Percentiles rank a stretch among this genome's conserved stretches.
These are phyloP conservation scores for Talaromyces sp. DNA, from an alignment of 2,329 filamentous ascomycete species.

Conservation along the genomic window DNA sequence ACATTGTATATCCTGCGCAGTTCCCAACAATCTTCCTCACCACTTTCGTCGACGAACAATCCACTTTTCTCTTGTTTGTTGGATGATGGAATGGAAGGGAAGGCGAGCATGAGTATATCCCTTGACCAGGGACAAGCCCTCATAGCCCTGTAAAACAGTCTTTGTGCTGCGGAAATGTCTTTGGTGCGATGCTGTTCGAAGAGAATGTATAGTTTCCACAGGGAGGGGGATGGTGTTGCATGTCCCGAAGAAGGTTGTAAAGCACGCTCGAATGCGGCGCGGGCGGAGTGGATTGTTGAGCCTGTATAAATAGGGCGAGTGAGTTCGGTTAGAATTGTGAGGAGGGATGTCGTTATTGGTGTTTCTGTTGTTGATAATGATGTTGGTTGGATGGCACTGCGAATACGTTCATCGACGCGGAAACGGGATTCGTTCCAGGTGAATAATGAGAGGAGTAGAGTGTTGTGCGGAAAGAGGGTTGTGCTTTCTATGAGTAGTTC, in stretches of 20 bases:
- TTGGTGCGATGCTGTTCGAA: conserved; percentile 49
- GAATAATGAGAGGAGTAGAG: conserved; percentile 69
- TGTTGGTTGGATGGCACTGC: conserved; percentile 54
- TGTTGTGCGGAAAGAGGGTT: conserved; percentile 69
- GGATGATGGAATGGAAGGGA: conserved; percentile 40
- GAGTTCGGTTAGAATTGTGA: conserved; percentile 57
- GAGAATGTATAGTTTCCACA: conserved; percentile 55
- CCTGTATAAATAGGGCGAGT: conserved; percentile 44
- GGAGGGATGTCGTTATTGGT: conserved; percentile 52
- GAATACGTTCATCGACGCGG: conserved; percentile 72
- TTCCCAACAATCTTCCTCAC: conserved; percentile 46
- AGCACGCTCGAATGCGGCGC: conserved; percentile 57
- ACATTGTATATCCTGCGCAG: conserved; percentile 55
- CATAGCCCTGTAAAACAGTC: conserved; percentile 57
- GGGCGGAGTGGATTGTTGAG: conserved; percentile 53
- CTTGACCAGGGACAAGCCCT: conserved; percentile 64
- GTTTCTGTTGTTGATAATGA: conserved; percentile 24
- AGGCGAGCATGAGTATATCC: conserved; percentile 57
- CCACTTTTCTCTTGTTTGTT: background rate
- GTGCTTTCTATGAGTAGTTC: conserved; percentile 62
- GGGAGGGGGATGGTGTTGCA: conserved; percentile 28
- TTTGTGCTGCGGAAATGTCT: conserved; percentile 47
- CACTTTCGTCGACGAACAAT: conserved; percentile 1
- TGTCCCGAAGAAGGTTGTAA: conserved; percentile 37
- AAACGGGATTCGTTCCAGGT: conserved; percentile 72